These are phyloP conservation scores for Cenchrus purpureus DNA, from an alignment of 176 grass and related monocot genomes.

Conservation along the genomic window DNA sequence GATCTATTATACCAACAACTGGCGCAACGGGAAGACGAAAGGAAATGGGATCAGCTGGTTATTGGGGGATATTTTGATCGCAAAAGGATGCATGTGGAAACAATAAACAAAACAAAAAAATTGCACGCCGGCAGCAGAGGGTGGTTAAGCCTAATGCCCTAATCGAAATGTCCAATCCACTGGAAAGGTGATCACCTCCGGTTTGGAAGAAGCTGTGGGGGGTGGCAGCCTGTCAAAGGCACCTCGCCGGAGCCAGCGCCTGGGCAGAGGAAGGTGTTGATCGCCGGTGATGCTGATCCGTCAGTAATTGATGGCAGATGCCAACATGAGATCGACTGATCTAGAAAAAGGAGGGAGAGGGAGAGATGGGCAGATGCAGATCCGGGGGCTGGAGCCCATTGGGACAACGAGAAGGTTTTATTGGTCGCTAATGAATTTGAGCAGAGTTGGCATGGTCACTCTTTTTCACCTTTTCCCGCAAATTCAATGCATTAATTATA, in stretches of 20 bases:
- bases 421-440: neutral
- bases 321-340: neutral
- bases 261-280: neutral
- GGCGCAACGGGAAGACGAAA: neutral
- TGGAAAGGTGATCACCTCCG: constrained; percentile 31
- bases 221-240: constrained; percentile 3
- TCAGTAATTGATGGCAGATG: neutral
- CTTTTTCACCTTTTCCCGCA: neutral
- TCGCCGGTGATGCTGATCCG: neutral
- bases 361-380: neutral
- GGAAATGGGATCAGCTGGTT: constrained; percentile 5
- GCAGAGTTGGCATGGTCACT: neutral
- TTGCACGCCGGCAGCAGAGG: neutral
- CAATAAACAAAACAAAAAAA: neutral
- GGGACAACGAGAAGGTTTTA: constrained; percentile 2
- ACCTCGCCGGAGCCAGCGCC: neutral
- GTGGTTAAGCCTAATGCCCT: neutral
- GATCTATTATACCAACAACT: neutral
- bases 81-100: constrained; percentile 3
- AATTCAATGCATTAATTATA: neutral
- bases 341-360: neutral
- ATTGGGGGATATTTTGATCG: neutral
- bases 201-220: neutral
- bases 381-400: neutral
- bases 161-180: neutral